Evolutionary conservation across 2,329 filamentous ascomycete genomes (phyloP).

Genomic region (Aspergillus aculeatinus): DNA sequence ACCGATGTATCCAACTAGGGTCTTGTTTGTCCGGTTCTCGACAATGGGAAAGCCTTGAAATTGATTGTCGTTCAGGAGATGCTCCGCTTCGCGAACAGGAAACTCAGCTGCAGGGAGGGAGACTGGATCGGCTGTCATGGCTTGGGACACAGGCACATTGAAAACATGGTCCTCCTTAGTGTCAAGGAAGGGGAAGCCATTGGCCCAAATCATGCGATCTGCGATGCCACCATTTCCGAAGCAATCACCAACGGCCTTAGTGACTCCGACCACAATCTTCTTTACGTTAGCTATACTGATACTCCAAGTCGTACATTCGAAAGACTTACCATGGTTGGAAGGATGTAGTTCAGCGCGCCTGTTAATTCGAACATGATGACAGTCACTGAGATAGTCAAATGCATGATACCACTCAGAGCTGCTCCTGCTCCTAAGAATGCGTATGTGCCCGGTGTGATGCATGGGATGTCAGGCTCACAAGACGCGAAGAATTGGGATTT

Average conservation of each 20-base stretch:
- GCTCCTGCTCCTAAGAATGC: conserved; percentile 92
- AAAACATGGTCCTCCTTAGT: conserved; percentile 98
- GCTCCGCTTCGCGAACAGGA: conserved; percentile 72
- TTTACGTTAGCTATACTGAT: conserved; percentile 8
- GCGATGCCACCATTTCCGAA: conserved; percentile 97
- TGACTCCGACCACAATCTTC: conserved; percentile 89
- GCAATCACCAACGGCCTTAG: conserved; percentile 85
- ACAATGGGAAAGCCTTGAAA: conserved; percentile 95
- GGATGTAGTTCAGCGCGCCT: conserved; percentile 92
- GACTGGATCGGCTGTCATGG: conserved; percentile 77
- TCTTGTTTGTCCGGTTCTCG: conserved; percentile 67
- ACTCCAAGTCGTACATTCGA: background rate
- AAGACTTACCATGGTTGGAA: conserved; percentile 77
- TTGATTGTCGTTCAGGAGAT: conserved; percentile 70
- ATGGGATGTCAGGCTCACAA: conserved; percentile 87
- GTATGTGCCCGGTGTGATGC: conserved; percentile 96
- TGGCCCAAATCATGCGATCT: conserved; percentile 98
- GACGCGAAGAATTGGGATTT: conserved; percentile 80
- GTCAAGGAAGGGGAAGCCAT: conserved; percentile 93
- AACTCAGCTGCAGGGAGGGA: conserved; percentile 73
- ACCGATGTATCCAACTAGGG: conserved; percentile 86
- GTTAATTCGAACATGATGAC: conserved; percentile 99
- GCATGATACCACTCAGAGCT: conserved; percentile 94
- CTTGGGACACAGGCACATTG: conserved; percentile 85
- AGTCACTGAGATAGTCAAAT: conserved; percentile 92